A percentile compares a stretch with the other conserved stretches of the same genome.
phyloP scores from a whole-genome alignment of 768 basidiomycete genomes.

The Rhodotorula kratochvilovae region DNA sequence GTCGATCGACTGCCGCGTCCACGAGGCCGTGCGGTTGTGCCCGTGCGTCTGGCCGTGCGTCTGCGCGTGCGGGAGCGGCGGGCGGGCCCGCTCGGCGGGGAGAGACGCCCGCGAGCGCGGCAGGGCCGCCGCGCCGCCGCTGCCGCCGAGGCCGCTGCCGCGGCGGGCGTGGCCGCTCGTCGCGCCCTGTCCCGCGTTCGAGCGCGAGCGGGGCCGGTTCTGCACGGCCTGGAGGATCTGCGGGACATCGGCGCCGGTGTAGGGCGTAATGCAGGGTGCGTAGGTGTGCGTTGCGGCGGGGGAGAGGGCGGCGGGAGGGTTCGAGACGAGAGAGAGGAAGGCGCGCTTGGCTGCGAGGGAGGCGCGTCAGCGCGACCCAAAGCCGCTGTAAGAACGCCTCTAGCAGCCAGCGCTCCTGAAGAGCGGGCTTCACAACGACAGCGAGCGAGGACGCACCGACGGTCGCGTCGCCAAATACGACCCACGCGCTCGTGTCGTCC shows the following conservation, averaged over 20 bases:
- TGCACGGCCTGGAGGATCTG: constrained; percentile 49
- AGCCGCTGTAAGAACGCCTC: neutral
- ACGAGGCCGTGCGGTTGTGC: neutral
- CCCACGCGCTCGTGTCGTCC: constrained; percentile 89
- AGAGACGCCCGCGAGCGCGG: neutral
- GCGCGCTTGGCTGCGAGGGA: constrained; percentile 74
- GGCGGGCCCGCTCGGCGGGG: too few species aligned
- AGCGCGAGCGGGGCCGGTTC: constrained; percentile 42
- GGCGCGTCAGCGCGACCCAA: neutral
- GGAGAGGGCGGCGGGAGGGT: constrained; percentile 57
- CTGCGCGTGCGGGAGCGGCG: neutral
- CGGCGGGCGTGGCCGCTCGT: constrained; percentile 1
- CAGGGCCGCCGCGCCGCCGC: constrained; percentile 14
- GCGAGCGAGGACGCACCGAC: constrained; percentile 63
- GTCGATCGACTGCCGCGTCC: constrained; percentile 7
- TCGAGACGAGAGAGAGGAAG: constrained; percentile 80
- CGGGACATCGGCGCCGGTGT: constrained; percentile 91
- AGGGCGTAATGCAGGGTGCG: constrained; percentile 63
- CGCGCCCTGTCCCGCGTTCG: constrained; percentile 10
- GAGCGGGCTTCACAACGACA: too few species aligned
- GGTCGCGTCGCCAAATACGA: constrained; percentile 86
- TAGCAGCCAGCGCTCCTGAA: neutral
- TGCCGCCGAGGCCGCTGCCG: constrained; percentile 10
- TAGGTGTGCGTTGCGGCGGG: constrained; percentile 6
- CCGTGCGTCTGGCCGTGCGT: neutral